phyloP scores from a whole-genome alignment of 1,284 basidiomycete genomes.

The Volvariella volvacea region DNA sequence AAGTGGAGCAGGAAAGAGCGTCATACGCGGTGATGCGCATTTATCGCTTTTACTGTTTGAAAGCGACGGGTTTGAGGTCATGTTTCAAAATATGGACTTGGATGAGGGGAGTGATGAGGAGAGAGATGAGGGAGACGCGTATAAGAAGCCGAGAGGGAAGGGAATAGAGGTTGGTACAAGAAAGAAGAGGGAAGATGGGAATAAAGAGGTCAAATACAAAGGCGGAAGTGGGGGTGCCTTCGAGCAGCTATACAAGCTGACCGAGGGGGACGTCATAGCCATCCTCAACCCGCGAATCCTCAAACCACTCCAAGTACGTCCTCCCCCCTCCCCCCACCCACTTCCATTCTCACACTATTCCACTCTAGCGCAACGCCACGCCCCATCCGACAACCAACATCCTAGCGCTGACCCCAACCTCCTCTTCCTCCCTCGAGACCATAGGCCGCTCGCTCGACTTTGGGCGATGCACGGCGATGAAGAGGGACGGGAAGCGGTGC shows the following conservation, averaged over 20 bases:
- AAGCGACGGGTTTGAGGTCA: conserved; percentile 60
- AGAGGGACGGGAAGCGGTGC: conserved; percentile 77
- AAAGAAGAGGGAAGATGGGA: conserved; percentile 15
- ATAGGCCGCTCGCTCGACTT: conserved; percentile 86
- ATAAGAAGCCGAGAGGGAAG: conserved; percentile 37
- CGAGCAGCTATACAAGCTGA: conserved; percentile 79
- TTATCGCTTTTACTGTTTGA: conserved; percentile 86
- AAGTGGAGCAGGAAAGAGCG: conserved; percentile 37
- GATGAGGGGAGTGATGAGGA: neutral
- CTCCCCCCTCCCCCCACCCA: too few species aligned
- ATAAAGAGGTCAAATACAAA: conserved; percentile 60
- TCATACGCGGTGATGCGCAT: conserved; percentile 74
- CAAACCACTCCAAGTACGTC: conserved; percentile 73
- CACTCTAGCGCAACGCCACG: conserved; percentile 31
- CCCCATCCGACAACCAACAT: conserved; percentile 78
- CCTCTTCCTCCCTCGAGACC: conserved; percentile 71
- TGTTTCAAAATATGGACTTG: conserved; percentile 34
- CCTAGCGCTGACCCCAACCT: conserved; percentile 83
- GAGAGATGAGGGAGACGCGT: conserved; percentile 12
- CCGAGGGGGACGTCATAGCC: conserved; percentile 85
- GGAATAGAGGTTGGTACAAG: neutral
- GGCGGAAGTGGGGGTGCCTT: conserved; percentile 93
- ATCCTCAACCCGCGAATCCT: conserved; percentile 85
- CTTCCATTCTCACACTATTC: neutral
- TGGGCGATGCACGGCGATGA: conserved; percentile 73